A percentile compares a stretch with the other conserved stretches of the same genome.
phyloP scores from a whole-genome alignment of 306 rosid genomes.

The Sophora flavescens region DNA sequence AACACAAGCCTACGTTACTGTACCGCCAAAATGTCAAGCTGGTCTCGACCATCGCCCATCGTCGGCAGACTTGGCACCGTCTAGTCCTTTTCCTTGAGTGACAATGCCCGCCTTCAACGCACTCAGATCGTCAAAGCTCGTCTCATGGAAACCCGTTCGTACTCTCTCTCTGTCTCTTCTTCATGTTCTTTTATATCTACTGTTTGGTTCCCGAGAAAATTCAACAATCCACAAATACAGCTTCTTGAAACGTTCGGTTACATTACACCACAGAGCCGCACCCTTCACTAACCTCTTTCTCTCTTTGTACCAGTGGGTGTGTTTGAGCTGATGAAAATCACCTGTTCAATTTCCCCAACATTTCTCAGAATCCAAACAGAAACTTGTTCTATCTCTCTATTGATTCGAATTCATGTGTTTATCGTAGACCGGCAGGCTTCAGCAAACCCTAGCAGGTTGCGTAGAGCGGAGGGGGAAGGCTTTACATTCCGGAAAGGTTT shows the following conservation, averaged over 20 bases:
- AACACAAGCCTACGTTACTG: neutral
- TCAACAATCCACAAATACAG: neutral
- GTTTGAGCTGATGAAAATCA: neutral
- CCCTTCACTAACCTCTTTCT: neutral
- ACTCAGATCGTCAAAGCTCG: slow-evolving; percentile 62
- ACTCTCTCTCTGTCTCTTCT: slow-evolving; percentile 1
- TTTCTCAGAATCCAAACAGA: slow-evolving; percentile 42
- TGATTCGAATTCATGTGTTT: neutral
- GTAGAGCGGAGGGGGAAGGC: slow-evolving; percentile 71
- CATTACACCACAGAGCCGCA: neutral
- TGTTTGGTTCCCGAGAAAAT: slow-evolving; percentile 11
- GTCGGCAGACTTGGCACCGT: neutral
- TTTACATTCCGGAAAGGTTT: slow-evolving; percentile 72
- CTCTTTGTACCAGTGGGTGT: neutral
- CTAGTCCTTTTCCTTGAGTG: neutral
- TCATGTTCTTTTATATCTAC: neutral
- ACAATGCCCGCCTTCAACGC: slow-evolving; percentile 54
- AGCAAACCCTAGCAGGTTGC: slow-evolving; percentile 80
- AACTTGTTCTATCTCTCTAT: neutral
- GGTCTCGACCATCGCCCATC: neutral
- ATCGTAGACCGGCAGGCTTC: slow-evolving; percentile 77
- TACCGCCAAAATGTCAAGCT: neutral
- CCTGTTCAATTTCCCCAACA: neutral
- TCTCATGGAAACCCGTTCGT: slow-evolving; percentile 75
- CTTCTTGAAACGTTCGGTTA: neutral